Evolutionary conservation across 768 basidiomycete genomes (phyloP).

Genomic region (Suillus tomentosus): DNA sequence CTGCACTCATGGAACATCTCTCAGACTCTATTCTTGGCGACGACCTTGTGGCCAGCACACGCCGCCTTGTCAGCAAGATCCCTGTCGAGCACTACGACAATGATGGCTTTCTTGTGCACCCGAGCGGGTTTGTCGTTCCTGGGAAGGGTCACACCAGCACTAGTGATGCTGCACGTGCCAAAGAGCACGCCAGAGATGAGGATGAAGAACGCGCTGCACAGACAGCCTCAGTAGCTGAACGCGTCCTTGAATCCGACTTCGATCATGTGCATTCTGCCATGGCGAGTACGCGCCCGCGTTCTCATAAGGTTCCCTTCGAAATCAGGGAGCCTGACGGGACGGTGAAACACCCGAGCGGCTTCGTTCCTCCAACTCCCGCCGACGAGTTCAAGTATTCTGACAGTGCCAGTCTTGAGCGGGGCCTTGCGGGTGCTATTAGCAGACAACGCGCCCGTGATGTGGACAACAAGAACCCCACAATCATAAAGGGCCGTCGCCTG

Average conservation of each 20-base stretch:
- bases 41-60: constrained; percentile 30
- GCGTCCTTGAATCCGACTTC: constrained; percentile 34
- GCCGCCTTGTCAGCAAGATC: constrained; percentile 30
- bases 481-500: constrained; percentile 19
- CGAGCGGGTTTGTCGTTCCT: constrained; percentile 34
- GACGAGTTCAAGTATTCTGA: constrained; percentile 35
- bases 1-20: constrained; percentile 28
- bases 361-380: constrained; percentile 44
- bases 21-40: constrained; percentile 22
- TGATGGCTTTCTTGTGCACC: constrained; percentile 23
- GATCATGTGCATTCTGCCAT: constrained; percentile 23
- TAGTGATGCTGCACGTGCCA: constrained; percentile 25
- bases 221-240: constrained; percentile 32
- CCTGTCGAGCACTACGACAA: constrained; percentile 28
- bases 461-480: constrained; percentile 15
- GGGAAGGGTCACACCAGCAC: constrained; percentile 30
- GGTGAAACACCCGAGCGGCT: constrained; percentile 44
- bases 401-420: constrained; percentile 17
- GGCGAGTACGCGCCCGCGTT: constrained; percentile 25
- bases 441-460: constrained; percentile 16
- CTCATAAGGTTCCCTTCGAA: constrained; percentile 46
- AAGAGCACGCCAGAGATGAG: constrained; percentile 28
- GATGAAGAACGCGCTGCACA: constrained; percentile 25
- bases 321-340: constrained; percentile 39
- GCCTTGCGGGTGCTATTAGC: constrained; percentile 19